phyloP scores from a whole-genome alignment of 176 grass and related monocot genomes.

The Aegilops bicornis region DNA sequence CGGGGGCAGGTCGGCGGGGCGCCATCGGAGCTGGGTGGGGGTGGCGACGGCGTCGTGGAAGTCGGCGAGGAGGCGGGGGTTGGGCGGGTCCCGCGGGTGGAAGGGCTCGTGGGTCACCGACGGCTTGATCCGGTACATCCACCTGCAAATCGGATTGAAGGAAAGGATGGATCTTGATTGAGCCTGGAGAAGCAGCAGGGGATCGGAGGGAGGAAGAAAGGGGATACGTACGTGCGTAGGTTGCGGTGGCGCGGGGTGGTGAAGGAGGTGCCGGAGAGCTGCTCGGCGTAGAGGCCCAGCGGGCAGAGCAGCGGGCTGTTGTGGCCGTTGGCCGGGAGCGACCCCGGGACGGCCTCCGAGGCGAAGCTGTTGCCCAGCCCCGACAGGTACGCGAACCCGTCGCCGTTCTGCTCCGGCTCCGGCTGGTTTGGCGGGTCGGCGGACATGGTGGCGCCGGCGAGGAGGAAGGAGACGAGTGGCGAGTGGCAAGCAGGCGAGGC shows the following conservation, averaged over 20 bases:
- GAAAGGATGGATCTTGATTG: background rate
- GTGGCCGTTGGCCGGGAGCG: conserved; percentile 49
- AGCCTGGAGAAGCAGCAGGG: background rate
- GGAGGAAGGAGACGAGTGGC: background rate
- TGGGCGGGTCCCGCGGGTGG: conserved; percentile 57
- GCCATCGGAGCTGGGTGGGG: conserved; percentile 89
- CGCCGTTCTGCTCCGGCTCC: background rate
- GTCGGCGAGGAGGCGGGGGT: conserved; percentile 59
- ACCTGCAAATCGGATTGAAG: conserved; percentile 53
- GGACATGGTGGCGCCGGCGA: background rate
- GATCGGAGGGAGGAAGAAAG: background rate
- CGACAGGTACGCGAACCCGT: conserved; percentile 36
- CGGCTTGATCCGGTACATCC: conserved; percentile 96
- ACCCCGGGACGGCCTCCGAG: conserved; percentile 57
- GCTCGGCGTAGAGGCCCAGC: conserved; percentile 93
- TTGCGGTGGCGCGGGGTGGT: conserved; percentile 76
- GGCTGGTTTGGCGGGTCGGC: no score
- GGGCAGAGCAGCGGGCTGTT: conserved; percentile 87
- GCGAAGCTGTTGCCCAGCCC: conserved; percentile 81
- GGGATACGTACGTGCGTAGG: conserved; percentile 40
- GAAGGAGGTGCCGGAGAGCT: conserved; percentile 97
- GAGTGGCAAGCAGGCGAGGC: background rate
- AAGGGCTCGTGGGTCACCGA: conserved; percentile 97
- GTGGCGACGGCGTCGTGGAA: conserved; percentile 75
- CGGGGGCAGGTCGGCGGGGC: conserved; percentile 58